Evolutionary conservation across 2,329 filamentous ascomycete genomes (phyloP).

Genomic region (Neofusicoccum parvum): DNA sequence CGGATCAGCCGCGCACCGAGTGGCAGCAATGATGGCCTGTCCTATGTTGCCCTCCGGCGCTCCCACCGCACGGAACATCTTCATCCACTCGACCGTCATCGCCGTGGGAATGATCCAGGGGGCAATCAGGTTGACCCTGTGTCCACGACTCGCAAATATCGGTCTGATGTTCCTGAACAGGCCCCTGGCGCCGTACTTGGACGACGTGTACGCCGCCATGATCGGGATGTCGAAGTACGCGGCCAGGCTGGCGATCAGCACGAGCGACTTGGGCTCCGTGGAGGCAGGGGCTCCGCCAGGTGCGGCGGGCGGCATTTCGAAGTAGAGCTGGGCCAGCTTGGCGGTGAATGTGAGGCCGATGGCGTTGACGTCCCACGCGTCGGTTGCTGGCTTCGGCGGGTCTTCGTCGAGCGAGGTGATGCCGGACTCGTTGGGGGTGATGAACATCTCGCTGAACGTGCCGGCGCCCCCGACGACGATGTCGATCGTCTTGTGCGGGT

Average conservation of each 20-base stretch:
- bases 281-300: conserved; percentile 13
- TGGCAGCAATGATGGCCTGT: not conserved
- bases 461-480: conserved; percentile 37
- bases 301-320: conserved; percentile 25
- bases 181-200: conserved; percentile 34
- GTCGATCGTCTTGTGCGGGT: conserved; percentile 31
- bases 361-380: conserved; percentile 29
- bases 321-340: conserved; percentile 33
- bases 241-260: conserved; percentile 30
- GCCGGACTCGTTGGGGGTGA: conserved; percentile 24
- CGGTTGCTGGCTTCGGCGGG: conserved; percentile 27
- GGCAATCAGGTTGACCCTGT: conserved; percentile 32
- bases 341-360: conserved; percentile 30
- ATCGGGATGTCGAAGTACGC: conserved; percentile 30
- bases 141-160: conserved; percentile 19
- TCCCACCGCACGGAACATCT: conserved; percentile 8
- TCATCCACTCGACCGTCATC: conserved; percentile 20
- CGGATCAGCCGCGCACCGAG: not conserved
- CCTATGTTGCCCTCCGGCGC: too few relatives aligned
- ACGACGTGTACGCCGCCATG: conserved; percentile 31
- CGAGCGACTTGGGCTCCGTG: conserved; percentile 24
- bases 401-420: conserved; percentile 22
- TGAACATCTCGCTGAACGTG: conserved; percentile 29
- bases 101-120: conserved; percentile 33
- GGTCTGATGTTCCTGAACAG: conserved; percentile 29